Conservation (phyloP, 2,329 filamentous ascomycete species). For the Microsporum ferrugineum region DNA sequence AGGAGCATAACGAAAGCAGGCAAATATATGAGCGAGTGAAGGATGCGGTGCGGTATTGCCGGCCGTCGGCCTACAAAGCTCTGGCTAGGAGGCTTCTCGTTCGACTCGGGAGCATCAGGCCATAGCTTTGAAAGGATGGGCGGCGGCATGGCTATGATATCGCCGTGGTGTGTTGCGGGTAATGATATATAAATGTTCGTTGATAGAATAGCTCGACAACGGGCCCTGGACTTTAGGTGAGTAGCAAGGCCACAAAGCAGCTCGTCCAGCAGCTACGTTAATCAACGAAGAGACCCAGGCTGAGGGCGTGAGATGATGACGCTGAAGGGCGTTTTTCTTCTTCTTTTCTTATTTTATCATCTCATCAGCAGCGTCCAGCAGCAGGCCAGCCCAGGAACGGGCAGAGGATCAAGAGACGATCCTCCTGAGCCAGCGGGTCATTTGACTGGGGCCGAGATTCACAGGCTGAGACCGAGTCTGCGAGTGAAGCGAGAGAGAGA, state of each 20-base stretch:
- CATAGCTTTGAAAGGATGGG: neutral
- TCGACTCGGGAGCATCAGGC: neutral
- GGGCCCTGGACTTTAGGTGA: neutral
- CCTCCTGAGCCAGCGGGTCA: conserved; percentile 1
- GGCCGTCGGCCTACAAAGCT: neutral
- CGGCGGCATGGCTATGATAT: neutral
- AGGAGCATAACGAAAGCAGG: conserved; percentile 67
- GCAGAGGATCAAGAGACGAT: neutral
- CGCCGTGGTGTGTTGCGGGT: neutral
- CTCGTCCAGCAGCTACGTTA: too few relatives aligned
- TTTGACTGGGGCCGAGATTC: neutral
- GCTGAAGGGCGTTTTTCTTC: neutral
- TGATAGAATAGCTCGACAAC: neutral
- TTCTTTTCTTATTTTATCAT: too few relatives aligned
- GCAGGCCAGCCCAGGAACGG: neutral
- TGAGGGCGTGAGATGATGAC: neutral
- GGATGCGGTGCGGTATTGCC: conserved; percentile 23
- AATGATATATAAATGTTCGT: neutral
- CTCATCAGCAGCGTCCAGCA: neutral
- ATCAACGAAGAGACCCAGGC: neutral
- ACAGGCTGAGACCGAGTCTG: neutral
- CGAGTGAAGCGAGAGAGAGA: neutral
- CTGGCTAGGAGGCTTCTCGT: neutral
- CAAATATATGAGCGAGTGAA: conserved; percentile 57
- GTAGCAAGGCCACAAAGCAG: neutral